These are phyloP conservation scores for Nemophila menziesii DNA, from an alignment of 257 asterid genomes.

Conservation along the genomic window DNA sequence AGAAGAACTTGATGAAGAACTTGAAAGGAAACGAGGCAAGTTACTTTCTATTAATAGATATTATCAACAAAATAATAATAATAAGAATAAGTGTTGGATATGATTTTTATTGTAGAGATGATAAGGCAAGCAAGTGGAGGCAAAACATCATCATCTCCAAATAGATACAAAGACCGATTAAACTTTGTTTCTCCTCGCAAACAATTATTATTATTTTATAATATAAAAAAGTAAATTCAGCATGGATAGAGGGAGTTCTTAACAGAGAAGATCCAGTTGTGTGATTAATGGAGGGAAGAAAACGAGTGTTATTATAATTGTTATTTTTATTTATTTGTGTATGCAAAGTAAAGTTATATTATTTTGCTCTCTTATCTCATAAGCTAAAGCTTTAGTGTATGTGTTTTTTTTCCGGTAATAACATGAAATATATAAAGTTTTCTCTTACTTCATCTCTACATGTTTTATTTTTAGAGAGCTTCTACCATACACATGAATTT, in stretches of 20 bases:
- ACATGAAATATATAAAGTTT: background rate
- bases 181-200: conserved; percentile 68
- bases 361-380: background rate
- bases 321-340: conserved; percentile 3
- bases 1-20: conserved; percentile 95
- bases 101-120: conserved; percentile 46
- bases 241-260: background rate
- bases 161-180: conserved; percentile 44
- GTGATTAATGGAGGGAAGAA: background rate
- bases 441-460: background rate
- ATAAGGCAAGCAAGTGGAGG: conserved; percentile 70
- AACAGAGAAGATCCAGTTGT: background rate
- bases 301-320: too few relatives aligned
- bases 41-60: conserved; percentile 8
- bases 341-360: background rate
- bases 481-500: too few relatives aligned
- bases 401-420: background rate
- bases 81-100: conserved; percentile 1
- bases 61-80: too few relatives aligned
- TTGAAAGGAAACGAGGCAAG: conserved; percentile 81
- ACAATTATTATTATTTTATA: conserved; percentile 12
- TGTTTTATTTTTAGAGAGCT: too few relatives aligned
- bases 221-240: background rate
- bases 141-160: conserved; percentile 70
- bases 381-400: background rate